Percentiles rank a stretch among this genome's conserved stretches.
Evolutionary conservation across 768 basidiomycete genomes (phyloP).

Genomic region (Naganishia vaughanmartiniae): DNA sequence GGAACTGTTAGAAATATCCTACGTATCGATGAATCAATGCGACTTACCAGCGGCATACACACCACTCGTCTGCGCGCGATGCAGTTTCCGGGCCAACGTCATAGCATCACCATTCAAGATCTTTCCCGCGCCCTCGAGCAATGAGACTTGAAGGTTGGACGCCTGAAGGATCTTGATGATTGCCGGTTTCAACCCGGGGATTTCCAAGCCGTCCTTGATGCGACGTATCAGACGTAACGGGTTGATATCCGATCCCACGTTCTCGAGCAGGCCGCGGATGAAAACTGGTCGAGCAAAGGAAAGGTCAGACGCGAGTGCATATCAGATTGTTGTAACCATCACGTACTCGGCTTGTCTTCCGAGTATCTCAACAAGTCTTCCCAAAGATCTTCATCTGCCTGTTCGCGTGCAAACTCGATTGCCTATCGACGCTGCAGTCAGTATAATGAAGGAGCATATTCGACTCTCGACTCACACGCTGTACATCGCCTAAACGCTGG

Average conservation of each 20-base stretch:
- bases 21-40: background rate
- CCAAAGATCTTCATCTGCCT: conserved; percentile 95
- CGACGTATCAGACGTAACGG: conserved; percentile 89
- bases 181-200: conserved; percentile 88
- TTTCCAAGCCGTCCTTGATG: conserved; percentile 93
- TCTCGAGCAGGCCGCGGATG: conserved; percentile 90
- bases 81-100: conserved; percentile 66
- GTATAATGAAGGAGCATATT: background rate
- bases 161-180: conserved; percentile 96
- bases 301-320: background rate
- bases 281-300: conserved; percentile 67
- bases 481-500: conserved; percentile 86
- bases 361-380: conserved; percentile 92
- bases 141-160: conserved; percentile 78
- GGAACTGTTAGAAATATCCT: background rate
- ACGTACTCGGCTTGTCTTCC: conserved; percentile 80
- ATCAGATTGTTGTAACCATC: background rate
- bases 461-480: conserved; percentile 59
- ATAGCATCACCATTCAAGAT: conserved; percentile 81
- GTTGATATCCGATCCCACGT: conserved; percentile 92
- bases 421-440: conserved; percentile 59
- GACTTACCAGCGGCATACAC: conserved; percentile 72
- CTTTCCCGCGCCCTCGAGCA: conserved; percentile 86
- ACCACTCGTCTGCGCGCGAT: conserved; percentile 73
- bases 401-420: conserved; percentile 97